Conservation (phyloP, 768 basidiomycete genomes). For the Mycena venus region DNA sequence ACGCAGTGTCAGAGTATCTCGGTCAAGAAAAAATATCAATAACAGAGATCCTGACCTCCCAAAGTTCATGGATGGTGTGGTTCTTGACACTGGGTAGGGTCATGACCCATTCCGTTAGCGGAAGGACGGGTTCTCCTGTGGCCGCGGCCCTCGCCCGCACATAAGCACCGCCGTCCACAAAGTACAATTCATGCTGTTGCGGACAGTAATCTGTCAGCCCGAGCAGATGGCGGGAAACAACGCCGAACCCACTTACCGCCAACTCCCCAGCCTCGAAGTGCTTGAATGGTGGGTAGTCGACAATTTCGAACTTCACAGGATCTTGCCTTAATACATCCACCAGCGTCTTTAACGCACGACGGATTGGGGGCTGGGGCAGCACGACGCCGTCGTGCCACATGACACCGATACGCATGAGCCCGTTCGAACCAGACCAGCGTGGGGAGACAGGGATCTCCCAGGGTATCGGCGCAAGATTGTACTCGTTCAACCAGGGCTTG, state of each 20-base stretch:
- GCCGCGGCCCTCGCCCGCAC: conserved; percentile 38
- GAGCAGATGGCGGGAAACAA: not conserved
- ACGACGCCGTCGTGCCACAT: conserved; percentile 54
- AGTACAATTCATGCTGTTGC: conserved; percentile 51
- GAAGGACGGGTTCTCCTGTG: conserved; percentile 51
- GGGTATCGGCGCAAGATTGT: conserved; percentile 47
- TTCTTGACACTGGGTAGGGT: conserved; percentile 41
- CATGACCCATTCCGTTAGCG: conserved; percentile 53
- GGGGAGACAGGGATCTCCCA: conserved; percentile 25
- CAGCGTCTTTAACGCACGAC: conserved; percentile 53
- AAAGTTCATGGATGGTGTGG: conserved; percentile 39
- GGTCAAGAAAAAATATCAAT: not conserved
- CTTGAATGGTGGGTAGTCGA: conserved; percentile 50
- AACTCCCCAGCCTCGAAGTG: conserved; percentile 51
- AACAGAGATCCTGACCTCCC: conserved; percentile 42
- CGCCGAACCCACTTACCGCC: conserved; percentile 39
- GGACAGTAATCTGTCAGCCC: too few relatives aligned
- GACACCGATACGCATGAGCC: conserved; percentile 45
- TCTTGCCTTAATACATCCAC: conserved; percentile 51
- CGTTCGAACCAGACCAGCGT: conserved; percentile 39
- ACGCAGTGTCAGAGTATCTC: not conserved
- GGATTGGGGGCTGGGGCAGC: conserved; percentile 55
- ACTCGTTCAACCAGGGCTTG: conserved; percentile 58
- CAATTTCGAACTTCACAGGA: conserved; percentile 49
- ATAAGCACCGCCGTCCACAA: conserved; percentile 52